Conservation (phyloP, 2,329 filamentous ascomycete genomes). For the Lachnellula hyalina region DNA sequence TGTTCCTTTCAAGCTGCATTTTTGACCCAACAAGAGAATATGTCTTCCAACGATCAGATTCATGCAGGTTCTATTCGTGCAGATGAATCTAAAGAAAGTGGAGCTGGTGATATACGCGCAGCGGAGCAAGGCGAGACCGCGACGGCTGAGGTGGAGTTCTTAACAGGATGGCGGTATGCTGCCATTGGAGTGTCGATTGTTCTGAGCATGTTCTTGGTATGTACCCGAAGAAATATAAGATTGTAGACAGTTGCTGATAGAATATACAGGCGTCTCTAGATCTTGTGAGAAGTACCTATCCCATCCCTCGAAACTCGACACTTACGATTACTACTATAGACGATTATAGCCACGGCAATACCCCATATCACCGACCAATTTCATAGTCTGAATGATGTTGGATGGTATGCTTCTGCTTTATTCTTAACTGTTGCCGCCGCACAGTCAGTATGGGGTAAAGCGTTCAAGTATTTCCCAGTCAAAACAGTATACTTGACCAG, state of each 20-base stretch:
- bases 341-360: conserved; percentile 37
- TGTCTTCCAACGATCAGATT: no score
- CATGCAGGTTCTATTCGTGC: no score
- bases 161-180: background rate
- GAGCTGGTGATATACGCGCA: no score
- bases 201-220: conserved; percentile 3
- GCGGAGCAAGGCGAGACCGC: no score
- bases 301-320: background rate
- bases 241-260: no score
- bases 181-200: background rate
- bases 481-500: conserved; percentile 20
- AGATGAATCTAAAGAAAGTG: no score
- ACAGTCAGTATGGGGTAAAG: conserved; percentile 3
- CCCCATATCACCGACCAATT: conserved; percentile 9
- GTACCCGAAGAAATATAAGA: no score
- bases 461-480: conserved; percentile 16
- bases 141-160: background rate
- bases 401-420: conserved; percentile 53
- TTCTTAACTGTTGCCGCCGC: conserved; percentile 38
- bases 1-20: no score
- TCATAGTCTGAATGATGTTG: conserved; percentile 28
- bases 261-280: background rate
- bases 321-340: conserved; percentile 26
- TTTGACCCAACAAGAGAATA: no score
- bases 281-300: background rate